phyloP scores from a whole-genome alignment of 106 monocot species.

The Allium fistulosum region DNA sequence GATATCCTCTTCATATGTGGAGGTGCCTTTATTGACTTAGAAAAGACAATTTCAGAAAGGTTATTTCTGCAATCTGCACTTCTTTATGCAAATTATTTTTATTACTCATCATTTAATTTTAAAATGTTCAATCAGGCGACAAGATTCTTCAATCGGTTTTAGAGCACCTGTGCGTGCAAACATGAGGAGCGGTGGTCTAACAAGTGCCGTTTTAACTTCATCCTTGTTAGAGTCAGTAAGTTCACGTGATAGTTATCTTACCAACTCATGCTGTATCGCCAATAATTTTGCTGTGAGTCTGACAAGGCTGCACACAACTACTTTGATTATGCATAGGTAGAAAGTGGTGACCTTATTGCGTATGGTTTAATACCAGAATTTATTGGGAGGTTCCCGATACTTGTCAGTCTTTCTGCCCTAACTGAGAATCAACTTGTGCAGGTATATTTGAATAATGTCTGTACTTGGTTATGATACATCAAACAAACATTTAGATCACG shows the following conservation, averaged over 20 bases:
- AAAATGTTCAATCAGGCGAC: slow-evolving; percentile 35
- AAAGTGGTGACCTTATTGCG: slow-evolving; percentile 74
- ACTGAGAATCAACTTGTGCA: slow-evolving; percentile 72
- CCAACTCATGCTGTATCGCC: no score
- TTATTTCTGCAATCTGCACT: slow-evolving; percentile 4
- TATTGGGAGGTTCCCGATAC: slow-evolving; percentile 71
- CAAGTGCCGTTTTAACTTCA: slow-evolving; percentile 48
- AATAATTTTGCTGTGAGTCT: no score
- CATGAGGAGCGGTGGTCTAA: slow-evolving; percentile 34
- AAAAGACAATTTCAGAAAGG: slow-evolving; percentile 84
- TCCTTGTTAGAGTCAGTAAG: slow-evolving; percentile 65
- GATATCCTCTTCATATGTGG: slow-evolving; percentile 89
- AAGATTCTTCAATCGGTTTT: slow-evolving; percentile 78
- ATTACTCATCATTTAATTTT: neutral
- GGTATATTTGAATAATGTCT: slow-evolving; percentile 14
- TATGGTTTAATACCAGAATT: slow-evolving; percentile 93
- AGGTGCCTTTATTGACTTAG: slow-evolving; percentile 73
- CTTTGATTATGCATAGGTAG: slow-evolving; percentile 26
- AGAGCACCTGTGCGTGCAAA: slow-evolving; percentile 57
- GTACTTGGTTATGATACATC: neutral
- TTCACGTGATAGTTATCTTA: neutral
- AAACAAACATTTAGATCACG: neutral
- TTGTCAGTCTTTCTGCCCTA: slow-evolving; percentile 55
- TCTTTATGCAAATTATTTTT: neutral
- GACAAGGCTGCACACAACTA: no score